These are phyloP conservation scores for Cystobasidium slooffiae DNA, from an alignment of 1,284 basidiomycete species.

Conservation along the genomic window DNA sequence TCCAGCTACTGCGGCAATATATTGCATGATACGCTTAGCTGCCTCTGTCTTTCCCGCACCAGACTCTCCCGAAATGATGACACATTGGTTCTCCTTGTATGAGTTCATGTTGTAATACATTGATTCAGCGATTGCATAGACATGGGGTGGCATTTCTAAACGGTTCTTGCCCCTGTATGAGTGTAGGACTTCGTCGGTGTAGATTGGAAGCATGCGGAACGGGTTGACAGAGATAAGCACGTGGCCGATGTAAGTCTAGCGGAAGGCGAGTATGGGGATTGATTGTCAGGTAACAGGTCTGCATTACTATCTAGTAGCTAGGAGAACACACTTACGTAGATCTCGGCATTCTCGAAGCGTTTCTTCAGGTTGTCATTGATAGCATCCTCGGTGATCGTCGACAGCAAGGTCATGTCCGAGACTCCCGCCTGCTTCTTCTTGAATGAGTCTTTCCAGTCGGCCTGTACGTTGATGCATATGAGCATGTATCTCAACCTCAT, in stretches of 20 bases:
- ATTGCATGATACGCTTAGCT: conserved; percentile 99
- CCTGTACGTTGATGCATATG: conserved; percentile 62
- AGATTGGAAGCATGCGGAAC: conserved; percentile 85
- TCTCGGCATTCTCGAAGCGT: conserved; percentile 92
- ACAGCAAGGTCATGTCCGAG: conserved; percentile 96
- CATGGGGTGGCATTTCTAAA: conserved; percentile 96
- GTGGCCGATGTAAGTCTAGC: conserved; percentile 89
- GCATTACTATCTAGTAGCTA: conserved; percentile 2
- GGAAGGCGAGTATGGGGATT: not conserved
- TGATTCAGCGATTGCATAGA: conserved; percentile 94
- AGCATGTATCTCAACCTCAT: not conserved
- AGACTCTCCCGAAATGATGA: conserved; percentile 99
- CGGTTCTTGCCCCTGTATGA: conserved; percentile 97
- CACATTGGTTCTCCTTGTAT: conserved; percentile 99
- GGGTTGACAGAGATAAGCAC: conserved; percentile 99
- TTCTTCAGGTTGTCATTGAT: conserved; percentile 98
- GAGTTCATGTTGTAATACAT: conserved; percentile 99
- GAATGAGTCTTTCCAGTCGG: conserved; percentile 97
- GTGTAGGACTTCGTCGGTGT: conserved; percentile 82
- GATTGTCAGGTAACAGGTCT: not conserved
- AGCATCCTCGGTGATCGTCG: conserved; percentile 95
- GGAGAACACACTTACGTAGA: conserved; percentile 67
- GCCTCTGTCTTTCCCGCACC: conserved; percentile 97
- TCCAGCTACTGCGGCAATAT: conserved; percentile 96
- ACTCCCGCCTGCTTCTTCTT: conserved; percentile 95